Evolutionary conservation across 768 basidiomycete genomes (phyloP), one percentile per base, ranked within the genome.

Genomic region (Tricholoma bakamatsutake): DNA sequence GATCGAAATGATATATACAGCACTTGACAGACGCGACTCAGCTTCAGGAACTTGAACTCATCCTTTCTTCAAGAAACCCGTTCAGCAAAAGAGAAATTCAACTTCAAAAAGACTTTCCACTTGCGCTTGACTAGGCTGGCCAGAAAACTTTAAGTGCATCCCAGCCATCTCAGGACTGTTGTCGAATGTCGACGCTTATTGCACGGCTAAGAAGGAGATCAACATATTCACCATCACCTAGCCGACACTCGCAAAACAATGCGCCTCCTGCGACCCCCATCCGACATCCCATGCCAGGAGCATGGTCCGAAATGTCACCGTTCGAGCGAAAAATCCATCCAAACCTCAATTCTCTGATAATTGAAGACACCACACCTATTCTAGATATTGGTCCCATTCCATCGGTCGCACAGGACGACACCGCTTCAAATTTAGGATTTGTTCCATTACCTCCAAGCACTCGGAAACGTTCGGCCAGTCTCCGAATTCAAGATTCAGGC

Each of bases 321-420:
- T 49, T 68, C 11, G 61, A 67, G 33, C 68, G 65, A 28, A 73
- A 67, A 60, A 76, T 77, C 39, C 75, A 74, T 49, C 70, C 73
- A 50, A 64, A 77, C 54, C 62, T 75, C 27, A 66, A 71, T 55
- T 66, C 67, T 31, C 61, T 72, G 28, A 17, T 48, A 21, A 57
- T 67, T 37, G 62, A 68, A n/a, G 62, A 67, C 31, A 39, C 52
- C 1, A 49, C 49, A 35, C 52, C 60, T n/a, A 33, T 61, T 27
- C 43, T 45, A 33, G 30, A 40, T 51, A 37, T 39, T 15, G 42
- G 28, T 40, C 28, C 52, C 9, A 50, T 46, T 47, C 13, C 50
- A 45, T n/a, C 40, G 3, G 17, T 34, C 47, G 4, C 54, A 56
- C 30, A 13, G 30, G 33, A 50, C 34, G 18, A 17, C 52, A 43